phyloP scores from a whole-genome alignment of 1,139 yeast genomes.

The Pneumocystis oryctolagi region DNA sequence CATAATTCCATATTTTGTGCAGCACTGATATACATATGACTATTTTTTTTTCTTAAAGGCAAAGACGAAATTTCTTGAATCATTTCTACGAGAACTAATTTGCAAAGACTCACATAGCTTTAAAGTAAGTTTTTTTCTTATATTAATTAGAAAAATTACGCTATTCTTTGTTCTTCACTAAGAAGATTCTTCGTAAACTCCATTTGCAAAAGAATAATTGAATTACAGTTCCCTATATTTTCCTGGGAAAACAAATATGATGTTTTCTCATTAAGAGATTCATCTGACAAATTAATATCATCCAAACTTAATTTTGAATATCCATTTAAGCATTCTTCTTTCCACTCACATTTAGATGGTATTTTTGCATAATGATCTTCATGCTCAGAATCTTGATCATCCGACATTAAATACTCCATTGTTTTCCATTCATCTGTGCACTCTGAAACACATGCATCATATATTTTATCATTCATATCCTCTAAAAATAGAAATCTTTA shows the following conservation, averaged over 20 bases:
- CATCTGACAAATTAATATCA: constrained; percentile 65
- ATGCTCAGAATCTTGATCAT: not conserved
- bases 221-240: constrained; percentile 23
- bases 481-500: not conserved
- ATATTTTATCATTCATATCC: not conserved
- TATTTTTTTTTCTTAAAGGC: constrained; percentile 38
- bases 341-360: constrained; percentile 18
- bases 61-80: constrained; percentile 60
- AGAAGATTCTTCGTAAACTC: constrained; percentile 70
- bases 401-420: not conserved
- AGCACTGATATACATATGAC: constrained; percentile 48
- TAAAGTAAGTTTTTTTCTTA: not conserved
- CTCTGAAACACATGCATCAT: constrained; percentile 16
- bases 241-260: constrained; percentile 54
- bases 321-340: constrained; percentile 33
- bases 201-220: constrained; percentile 48
- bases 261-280: constrained; percentile 57
- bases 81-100: constrained; percentile 62
- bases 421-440: constrained; percentile 10
- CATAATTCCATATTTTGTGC: constrained; percentile 75
- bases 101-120: constrained; percentile 62
- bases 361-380: constrained; percentile 3
- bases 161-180: constrained; percentile 72
- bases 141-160: constrained; percentile 22
- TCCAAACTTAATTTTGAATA: constrained; percentile 85